Percentiles rank a stretch among this genome's conserved stretches.
These are phyloP conservation scores for Zasmidium angulare DNA, from an alignment of 2,329 filamentous ascomycete genomes.

Conservation along the genomic window DNA sequence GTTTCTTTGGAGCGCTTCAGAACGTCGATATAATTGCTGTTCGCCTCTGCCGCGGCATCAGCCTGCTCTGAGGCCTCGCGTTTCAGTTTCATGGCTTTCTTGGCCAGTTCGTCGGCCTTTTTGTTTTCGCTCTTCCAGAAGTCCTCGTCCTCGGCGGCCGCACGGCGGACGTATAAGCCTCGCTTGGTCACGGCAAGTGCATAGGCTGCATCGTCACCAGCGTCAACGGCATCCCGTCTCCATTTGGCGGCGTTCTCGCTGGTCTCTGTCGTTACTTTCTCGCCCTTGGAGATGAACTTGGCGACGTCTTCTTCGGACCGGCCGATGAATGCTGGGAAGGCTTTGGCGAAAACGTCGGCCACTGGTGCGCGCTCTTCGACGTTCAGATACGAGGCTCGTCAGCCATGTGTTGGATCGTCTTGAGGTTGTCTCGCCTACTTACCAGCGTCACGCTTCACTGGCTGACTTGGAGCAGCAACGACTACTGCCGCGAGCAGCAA, in stretches of 20 bases:
- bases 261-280: not conserved
- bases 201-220: not conserved
- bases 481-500: not conserved
- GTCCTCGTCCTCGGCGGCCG: not conserved
- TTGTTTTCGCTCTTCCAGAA: not conserved
- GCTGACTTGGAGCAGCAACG: not conserved
- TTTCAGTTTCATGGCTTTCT: not conserved
- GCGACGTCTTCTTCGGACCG: not conserved
- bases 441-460: not conserved
- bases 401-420: no score
- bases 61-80: not conserved
- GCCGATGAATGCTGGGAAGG: not conserved
- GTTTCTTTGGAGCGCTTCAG: not conserved
- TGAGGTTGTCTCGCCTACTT: no score
- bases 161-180: not conserved
- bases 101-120: not conserved
- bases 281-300: not conserved
- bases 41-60: not conserved
- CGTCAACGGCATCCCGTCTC: not conserved
- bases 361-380: not conserved
- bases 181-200: not conserved
- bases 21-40: not conserved
- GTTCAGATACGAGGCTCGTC: no score
- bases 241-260: not conserved
- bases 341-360: not conserved